Conservation (phyloP, 2,329 filamentous ascomycete genomes). For the Neonectria magnoliae region DNA sequence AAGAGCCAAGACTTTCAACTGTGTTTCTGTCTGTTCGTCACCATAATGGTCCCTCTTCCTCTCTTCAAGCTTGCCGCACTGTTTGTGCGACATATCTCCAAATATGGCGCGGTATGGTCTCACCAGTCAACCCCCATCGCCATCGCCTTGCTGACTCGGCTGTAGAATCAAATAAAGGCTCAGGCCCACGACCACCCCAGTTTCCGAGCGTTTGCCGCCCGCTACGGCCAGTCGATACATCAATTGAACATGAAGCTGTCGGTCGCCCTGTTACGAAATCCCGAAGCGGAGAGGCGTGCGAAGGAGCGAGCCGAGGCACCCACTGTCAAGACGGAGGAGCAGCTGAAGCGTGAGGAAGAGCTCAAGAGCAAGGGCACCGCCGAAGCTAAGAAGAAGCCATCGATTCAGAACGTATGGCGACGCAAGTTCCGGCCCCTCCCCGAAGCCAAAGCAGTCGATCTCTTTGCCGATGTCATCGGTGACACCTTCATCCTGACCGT, state of each 20-base stretch:
- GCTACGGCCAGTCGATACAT: conserved; percentile 71
- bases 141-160: conserved; percentile 25
- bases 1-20: conserved; percentile 33
- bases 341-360: conserved; percentile 64
- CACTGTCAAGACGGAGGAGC: conserved; percentile 72
- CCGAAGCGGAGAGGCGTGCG: conserved; percentile 65
- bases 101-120: conserved; percentile 73
- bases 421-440: conserved; percentile 71
- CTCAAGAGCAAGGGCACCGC: conserved; percentile 52
- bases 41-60: conserved; percentile 70
- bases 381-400: conserved; percentile 38
- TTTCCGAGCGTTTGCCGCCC: conserved; percentile 69
- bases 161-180: conserved; percentile 71
- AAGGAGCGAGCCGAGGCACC: conserved; percentile 71
- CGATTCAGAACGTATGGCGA: conserved; percentile 66
- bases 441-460: conserved; percentile 71
- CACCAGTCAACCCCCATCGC: not conserved
- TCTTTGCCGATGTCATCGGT: conserved; percentile 73
- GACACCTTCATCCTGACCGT: conserved; percentile 71
- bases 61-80: conserved; percentile 74
- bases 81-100: conserved; percentile 72
- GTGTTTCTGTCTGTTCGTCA: conserved; percentile 16
- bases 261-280: conserved; percentile 67
- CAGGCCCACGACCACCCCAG: conserved; percentile 72
- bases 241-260: conserved; percentile 74